Percentiles rank a stretch among this genome's conserved stretches.
Conservation (phyloP, 805 yeast genomes). For the Candida tibetensis region DNA sequence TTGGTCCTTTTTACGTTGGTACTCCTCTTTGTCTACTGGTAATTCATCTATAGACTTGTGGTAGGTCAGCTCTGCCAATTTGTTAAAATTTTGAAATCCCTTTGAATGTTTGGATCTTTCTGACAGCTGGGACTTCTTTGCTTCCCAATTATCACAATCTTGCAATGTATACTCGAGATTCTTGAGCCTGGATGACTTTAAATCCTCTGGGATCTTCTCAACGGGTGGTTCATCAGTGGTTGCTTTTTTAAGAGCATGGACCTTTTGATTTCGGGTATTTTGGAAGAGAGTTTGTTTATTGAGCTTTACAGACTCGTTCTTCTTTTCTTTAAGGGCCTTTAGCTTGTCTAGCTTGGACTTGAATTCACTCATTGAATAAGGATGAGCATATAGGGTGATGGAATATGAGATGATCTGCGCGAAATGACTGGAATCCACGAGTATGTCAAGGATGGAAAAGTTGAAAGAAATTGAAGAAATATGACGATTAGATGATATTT, state of each 20-base stretch:
- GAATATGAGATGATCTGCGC: too few species aligned
- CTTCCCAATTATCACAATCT: slow-evolving; percentile 64
- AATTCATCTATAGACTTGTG: slow-evolving; percentile 46
- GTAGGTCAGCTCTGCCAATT: slow-evolving; percentile 62
- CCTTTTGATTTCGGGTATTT: slow-evolving; percentile 15
- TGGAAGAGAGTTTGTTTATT: slow-evolving; percentile 17
- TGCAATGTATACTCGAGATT: slow-evolving; percentile 44
- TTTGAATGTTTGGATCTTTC: slow-evolving; percentile 23
- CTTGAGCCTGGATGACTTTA: slow-evolving; percentile 8
- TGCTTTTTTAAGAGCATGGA: slow-evolving; percentile 29
- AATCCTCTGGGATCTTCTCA: slow-evolving; percentile 2
- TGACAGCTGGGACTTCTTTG: slow-evolving; percentile 17
- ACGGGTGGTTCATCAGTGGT: neutral
- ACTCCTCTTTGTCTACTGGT: slow-evolving; percentile 38
- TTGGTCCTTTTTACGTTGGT: slow-evolving; percentile 34
- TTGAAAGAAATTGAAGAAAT: neutral
- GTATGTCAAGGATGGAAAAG: neutral
- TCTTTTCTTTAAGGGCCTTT: slow-evolving; percentile 14
- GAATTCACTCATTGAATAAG: neutral
- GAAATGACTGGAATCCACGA: slow-evolving; percentile 1
- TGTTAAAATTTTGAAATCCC: slow-evolving; percentile 49
- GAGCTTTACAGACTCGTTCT: slow-evolving; percentile 14
- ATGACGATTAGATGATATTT: neutral
- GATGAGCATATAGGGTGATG: too few species aligned
- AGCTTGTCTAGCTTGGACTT: slow-evolving; percentile 9